Percentiles rank a stretch among this genome's conserved stretches.
Evolutionary conservation across 1,139 yeast species (phyloP).

Genomic region (Saccharomycopsis hybrid): DNA sequence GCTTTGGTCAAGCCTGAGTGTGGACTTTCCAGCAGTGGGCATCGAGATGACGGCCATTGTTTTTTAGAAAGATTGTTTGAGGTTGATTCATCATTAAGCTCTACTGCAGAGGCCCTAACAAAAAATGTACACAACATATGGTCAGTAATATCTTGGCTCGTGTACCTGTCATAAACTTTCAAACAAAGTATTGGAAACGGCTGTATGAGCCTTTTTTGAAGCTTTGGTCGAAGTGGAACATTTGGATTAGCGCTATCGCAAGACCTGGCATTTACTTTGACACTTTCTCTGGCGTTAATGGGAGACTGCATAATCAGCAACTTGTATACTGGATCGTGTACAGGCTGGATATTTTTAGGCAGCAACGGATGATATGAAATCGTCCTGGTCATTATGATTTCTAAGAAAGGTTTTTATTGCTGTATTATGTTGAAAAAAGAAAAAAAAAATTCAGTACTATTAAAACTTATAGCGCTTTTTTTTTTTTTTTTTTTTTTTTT

Average conservation of each 20-base stretch:
- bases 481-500: too few species aligned
- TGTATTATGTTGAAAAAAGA: too few species aligned
- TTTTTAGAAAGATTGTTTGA: not conserved
- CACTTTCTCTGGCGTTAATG: slow-evolving; percentile 3
- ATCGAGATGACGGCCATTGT: not conserved
- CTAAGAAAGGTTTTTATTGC: too few species aligned
- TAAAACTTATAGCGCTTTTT: too few species aligned
- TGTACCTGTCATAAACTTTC: not conserved
- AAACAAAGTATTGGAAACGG: slow-evolving; percentile 16
- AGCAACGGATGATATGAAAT: not conserved
- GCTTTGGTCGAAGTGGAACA: not conserved
- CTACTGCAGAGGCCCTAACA: slow-evolving; percentile 6
- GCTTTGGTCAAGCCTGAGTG: not conserved
- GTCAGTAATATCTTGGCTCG: slow-evolving; percentile 10
- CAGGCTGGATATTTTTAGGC: not conserved
- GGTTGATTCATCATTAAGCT: not conserved
- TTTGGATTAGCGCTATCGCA: not conserved
- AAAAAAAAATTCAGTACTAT: too few species aligned
- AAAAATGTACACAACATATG: slow-evolving; percentile 14
- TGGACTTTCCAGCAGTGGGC: not conserved
- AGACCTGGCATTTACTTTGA: not conserved
- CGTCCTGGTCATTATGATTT: too few species aligned
- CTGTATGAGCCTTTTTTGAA: slow-evolving; percentile 16
- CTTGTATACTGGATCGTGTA: not conserved
- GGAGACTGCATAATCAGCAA: slow-evolving; percentile 5